Evolutionary conservation across 2,329 filamentous ascomycete species (phyloP), one percentile per base, ranked within the genome.

Genomic region (Lecanosticta acicola): DNA sequence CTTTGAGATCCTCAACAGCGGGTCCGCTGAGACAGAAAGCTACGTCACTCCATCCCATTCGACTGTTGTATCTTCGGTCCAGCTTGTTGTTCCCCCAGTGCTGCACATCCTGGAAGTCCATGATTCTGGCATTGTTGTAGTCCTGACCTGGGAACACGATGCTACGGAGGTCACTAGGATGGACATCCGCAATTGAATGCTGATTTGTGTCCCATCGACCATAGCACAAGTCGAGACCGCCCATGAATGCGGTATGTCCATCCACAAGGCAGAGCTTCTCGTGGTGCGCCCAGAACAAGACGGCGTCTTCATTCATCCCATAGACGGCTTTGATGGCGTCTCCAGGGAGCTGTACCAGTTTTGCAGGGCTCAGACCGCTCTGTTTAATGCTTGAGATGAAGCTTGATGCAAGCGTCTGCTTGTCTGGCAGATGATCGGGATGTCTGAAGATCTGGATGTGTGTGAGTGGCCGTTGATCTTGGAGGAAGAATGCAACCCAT

Each of bases 11-110:
- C 51, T 83, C 74, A 0, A 91, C 83, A 8, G 87, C 84, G 0
- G 83, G 82, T 0, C 89, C 89, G 11, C 76, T 76, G 46, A 95
- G 66, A 56, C 81, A 88, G 45, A 96, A 73, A 9, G 85, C 83
- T 48, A 95, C 79, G 66, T 95, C 90, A 11, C 85, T 87, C 90
- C 90, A 95, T 16, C 89, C 89, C 88, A 95, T 95, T 49, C 90
- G 79, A 2, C 86, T 87, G 66, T 76, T 86, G 52, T 56, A 60
- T 32, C 57, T 64, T 40, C 90, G 79, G 59, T 94, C 85, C 16
- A 96, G 77, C 62, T 94, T 88, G 66, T 95, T 95, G 51, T 89
- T 79, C 52, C 91, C 78, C 80, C 84, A 94, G 51, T 93, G 77
- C 68, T 17, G 91, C 8, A 93, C 85, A 57, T 87, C 80, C 37